A percentile compares a stretch with the other conserved stretches of the same genome.
These are phyloP conservation scores for Candida odintsovae DNA, from an alignment of 805 yeast species.

Conservation along the genomic window DNA sequence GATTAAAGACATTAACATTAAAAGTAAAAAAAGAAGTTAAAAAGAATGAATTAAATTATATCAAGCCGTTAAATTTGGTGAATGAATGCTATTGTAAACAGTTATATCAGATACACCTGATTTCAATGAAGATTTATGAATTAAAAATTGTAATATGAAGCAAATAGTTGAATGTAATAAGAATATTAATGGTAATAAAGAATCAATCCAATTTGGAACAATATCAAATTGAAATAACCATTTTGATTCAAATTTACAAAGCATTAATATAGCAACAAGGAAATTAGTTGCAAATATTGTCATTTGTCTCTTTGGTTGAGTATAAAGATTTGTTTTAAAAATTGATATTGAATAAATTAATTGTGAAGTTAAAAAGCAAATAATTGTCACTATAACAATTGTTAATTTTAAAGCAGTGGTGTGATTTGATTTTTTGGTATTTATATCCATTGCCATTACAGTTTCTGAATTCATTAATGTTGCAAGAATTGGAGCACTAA, in stretches of 20 bases:
- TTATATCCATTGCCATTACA: constrained; percentile 5
- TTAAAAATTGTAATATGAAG: not conserved
- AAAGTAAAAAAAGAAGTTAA: no score
- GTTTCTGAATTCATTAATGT: constrained; percentile 12
- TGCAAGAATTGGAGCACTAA: constrained; percentile 16
- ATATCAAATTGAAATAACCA: not conserved
- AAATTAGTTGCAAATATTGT: constrained; percentile 41
- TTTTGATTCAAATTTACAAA: not conserved
- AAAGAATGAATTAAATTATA: no score
- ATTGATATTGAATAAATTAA: constrained; percentile 48
- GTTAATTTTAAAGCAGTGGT: not conserved
- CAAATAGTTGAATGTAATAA: not conserved
- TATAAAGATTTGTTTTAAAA: constrained; percentile 81
- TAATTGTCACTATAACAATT: not conserved
- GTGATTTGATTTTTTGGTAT: not conserved
- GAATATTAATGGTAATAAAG: not conserved
- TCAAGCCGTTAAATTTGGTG: not conserved
- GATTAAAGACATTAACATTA: no score
- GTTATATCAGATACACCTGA: not conserved
- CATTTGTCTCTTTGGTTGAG: constrained; percentile 89
- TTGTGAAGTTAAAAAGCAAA: constrained; percentile 20
- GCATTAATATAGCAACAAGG: constrained; percentile 23
- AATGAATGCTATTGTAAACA: not conserved
- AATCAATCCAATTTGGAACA: not conserved
- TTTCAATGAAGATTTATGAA: not conserved